Percentiles rank a stretch among this genome's conserved stretches.
Evolutionary conservation across 768 basidiomycete species (phyloP).

Genomic region (Trichaptum fuscoviolaceum): DNA sequence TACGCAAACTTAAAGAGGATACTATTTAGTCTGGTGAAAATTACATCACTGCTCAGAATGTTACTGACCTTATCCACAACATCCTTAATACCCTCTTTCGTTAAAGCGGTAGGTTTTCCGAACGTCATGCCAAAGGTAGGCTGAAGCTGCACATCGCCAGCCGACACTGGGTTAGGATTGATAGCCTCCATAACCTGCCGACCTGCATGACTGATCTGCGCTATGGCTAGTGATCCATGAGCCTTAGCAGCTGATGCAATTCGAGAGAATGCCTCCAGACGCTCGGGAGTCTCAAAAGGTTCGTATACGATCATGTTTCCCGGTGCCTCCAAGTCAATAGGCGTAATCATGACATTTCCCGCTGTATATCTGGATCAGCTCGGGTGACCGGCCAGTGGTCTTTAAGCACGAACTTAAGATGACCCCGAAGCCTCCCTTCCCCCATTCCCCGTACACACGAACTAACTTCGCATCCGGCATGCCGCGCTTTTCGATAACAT

Average conservation of each 20-base stretch:
- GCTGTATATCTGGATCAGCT: constrained; percentile 30
- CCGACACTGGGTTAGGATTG: constrained; percentile 29
- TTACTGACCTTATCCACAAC: neutral
- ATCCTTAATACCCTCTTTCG: constrained; percentile 2
- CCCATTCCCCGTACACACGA: constrained; percentile 31
- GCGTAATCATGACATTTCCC: constrained; percentile 15
- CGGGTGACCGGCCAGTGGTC: constrained; percentile 20
- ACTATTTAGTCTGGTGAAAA: neutral
- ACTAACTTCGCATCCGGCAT: constrained; percentile 28
- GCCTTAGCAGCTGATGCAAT: constrained; percentile 20
- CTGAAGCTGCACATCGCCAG: constrained; percentile 30
- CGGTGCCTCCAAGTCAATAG: constrained; percentile 9
- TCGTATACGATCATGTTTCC: constrained; percentile 28
- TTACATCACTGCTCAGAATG: neutral
- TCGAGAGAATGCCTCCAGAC: constrained; percentile 18
- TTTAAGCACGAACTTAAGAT: constrained; percentile 6
- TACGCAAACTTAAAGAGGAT: neutral
- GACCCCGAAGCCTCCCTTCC: constrained; percentile 25
- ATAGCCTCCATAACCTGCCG: constrained; percentile 31
- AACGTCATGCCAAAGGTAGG: constrained; percentile 27
- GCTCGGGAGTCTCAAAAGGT: constrained; percentile 19
- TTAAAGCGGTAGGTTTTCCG: constrained; percentile 19
- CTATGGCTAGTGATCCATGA: neutral
- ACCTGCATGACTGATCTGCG: constrained; percentile 25
- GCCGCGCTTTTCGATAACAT: constrained; percentile 24